A percentile compares a stretch with the other conserved stretches of the same genome.
Conservation (phyloP, 1,284 basidiomycete genomes). For the Gastroboletus turbinatus region DNA sequence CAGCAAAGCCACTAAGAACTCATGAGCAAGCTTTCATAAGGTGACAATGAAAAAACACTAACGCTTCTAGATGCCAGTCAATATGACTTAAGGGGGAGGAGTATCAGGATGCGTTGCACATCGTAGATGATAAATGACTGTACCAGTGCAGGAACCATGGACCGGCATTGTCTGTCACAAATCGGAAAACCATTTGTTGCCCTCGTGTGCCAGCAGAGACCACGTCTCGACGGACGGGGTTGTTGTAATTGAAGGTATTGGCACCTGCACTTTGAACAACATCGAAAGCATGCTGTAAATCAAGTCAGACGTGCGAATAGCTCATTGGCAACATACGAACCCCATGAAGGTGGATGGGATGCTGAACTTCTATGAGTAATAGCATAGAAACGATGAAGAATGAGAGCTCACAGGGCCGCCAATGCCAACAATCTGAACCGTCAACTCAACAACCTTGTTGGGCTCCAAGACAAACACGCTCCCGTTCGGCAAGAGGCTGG, state of each 20-base stretch:
- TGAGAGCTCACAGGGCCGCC: slow-evolving; percentile 21
- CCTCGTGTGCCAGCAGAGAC: slow-evolving; percentile 27
- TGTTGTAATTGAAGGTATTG: slow-evolving; percentile 37
- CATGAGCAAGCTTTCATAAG: background rate
- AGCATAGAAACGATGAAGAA: background rate
- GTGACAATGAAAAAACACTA: slow-evolving; percentile 4
- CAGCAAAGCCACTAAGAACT: slow-evolving; percentile 35
- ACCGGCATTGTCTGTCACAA: slow-evolving; percentile 38
- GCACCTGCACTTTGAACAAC: slow-evolving; percentile 34
- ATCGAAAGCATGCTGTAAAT: slow-evolving; percentile 34
- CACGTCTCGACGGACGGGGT: slow-evolving; percentile 41
- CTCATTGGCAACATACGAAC: slow-evolving; percentile 28
- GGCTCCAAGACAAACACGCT: slow-evolving; percentile 31
- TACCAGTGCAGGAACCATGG: slow-evolving; percentile 50
- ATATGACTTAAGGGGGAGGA: slow-evolving; percentile 37
- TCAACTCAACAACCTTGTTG: slow-evolving; percentile 38
- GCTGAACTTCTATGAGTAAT: slow-evolving; percentile 22
- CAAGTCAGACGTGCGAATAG: slow-evolving; percentile 4
- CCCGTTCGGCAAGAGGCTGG: slow-evolving; percentile 29
- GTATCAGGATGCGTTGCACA: background rate
- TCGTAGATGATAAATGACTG: background rate
- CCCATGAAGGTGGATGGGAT: slow-evolving; percentile 45
- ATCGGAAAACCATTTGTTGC: slow-evolving; percentile 36
- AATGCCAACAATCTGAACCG: slow-evolving; percentile 15
- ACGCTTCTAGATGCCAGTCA: slow-evolving; percentile 47